Conservation (phyloP, 1,284 basidiomycete species). For the Tilletia caries region DNA sequence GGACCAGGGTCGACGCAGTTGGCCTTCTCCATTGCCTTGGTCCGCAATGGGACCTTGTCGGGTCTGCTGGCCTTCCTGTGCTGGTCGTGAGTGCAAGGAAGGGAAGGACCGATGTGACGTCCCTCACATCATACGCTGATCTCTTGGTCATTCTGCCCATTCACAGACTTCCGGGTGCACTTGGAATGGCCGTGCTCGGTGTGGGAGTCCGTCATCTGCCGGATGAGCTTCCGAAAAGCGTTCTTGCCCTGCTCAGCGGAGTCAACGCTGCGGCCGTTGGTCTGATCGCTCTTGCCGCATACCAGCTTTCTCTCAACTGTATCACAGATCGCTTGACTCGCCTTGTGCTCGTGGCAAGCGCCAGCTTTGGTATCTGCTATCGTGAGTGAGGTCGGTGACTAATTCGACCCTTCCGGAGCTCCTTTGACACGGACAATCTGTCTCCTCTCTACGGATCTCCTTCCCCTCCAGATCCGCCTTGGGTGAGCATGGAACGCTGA, state of each 20-base stretch:
- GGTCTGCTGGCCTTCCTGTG: conserved; percentile 55
- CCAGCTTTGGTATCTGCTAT: conserved; percentile 61
- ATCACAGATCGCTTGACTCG: conserved; percentile 60
- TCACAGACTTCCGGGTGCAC: conserved; percentile 57
- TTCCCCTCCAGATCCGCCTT: not conserved
- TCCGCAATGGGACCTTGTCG: conserved; percentile 52
- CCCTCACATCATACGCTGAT: too few relatives aligned
- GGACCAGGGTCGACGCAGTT: conserved; percentile 57
- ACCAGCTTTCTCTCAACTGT: conserved; percentile 59
- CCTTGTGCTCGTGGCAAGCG: conserved; percentile 58
- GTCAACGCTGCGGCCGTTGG: conserved; percentile 64
- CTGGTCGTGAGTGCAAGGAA: conserved; percentile 41
- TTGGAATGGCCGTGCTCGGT: conserved; percentile 61
- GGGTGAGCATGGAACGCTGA: conserved; percentile 10
- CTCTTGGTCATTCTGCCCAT: conserved; percentile 19
- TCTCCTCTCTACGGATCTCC: too few relatives aligned
- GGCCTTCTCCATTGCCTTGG: conserved; percentile 54
- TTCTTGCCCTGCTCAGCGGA: conserved; percentile 62
- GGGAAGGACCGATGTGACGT: too few relatives aligned
- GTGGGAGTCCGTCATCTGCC: conserved; percentile 60
- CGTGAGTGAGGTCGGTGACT: too few relatives aligned
- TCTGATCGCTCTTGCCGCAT: conserved; percentile 62
- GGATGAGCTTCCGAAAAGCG: conserved; percentile 58
- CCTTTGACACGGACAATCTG: too few relatives aligned
- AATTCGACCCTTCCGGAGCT: too few relatives aligned